Evolutionary conservation across 352 stramenopile species (phyloP).

Genomic region (Lagenidium giganteum): DNA sequence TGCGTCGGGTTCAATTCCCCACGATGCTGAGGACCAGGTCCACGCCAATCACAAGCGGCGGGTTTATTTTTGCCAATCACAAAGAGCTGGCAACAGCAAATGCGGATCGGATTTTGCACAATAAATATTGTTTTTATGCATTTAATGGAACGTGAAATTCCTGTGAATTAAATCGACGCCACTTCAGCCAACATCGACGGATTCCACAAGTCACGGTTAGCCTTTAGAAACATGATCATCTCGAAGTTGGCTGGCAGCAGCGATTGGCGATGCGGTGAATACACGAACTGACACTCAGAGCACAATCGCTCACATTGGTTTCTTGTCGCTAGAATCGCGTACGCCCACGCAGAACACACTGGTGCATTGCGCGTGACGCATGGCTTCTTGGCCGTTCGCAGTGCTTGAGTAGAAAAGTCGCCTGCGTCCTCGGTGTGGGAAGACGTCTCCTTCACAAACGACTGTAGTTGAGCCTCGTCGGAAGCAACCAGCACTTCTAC

Average conservation of each 20-base stretch:
- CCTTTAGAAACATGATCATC: conserved; percentile 18
- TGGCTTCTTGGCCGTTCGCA: conserved; percentile 9
- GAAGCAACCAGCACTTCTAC: neutral
- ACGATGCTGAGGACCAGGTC: too few species aligned
- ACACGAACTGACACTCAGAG: conserved; percentile 6
- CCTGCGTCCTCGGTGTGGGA: too few species aligned
- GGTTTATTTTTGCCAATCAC: too few species aligned
- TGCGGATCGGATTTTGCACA: too few species aligned
- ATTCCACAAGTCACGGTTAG: conserved; percentile 14
- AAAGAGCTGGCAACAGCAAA: too few species aligned
- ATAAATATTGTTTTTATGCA: too few species aligned
- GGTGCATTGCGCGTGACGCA: neutral
- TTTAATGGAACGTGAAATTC: too few species aligned
- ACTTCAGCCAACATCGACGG: neutral
- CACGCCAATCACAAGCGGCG: too few species aligned
- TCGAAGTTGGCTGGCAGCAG: conserved; percentile 17
- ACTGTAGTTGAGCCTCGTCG: neutral
- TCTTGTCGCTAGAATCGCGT: conserved; percentile 1
- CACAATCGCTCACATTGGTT: conserved; percentile 3
- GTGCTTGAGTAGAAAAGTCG: conserved; percentile 3
- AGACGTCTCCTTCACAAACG: too few species aligned
- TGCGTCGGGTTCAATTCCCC: too few species aligned
- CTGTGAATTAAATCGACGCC: too few species aligned
- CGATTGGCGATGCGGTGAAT: neutral
- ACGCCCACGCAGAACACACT: neutral